Conservation (phyloP, 2,329 filamentous ascomycete species). For the Meredithiella fracta region DNA sequence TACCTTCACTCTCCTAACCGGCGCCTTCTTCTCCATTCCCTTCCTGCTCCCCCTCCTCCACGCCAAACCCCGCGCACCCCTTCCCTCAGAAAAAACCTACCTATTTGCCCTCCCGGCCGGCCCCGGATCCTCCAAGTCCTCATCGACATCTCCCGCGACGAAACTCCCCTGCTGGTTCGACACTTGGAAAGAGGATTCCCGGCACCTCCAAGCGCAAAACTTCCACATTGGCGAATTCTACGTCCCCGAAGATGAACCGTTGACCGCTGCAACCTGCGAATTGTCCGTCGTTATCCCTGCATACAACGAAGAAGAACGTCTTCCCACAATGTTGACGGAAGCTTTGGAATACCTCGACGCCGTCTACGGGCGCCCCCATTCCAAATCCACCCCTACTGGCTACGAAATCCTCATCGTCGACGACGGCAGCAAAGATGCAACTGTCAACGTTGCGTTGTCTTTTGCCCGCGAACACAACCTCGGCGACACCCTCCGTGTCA, state of each 20-base stretch:
- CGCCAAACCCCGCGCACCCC: constrained; percentile 58
- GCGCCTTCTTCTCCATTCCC: constrained; percentile 5
- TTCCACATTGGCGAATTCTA: constrained; percentile 26
- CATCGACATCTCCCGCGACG: constrained; percentile 19
- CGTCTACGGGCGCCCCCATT: constrained; percentile 44
- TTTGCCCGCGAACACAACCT: constrained; percentile 62
- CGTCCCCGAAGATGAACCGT: constrained; percentile 34
- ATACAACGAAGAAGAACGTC: constrained; percentile 79
- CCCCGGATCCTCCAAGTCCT: constrained; percentile 14
- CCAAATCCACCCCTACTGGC: constrained; percentile 27
- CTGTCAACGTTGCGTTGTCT: constrained; percentile 59
- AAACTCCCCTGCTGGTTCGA: constrained; percentile 78
- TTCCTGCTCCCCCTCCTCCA: constrained; percentile 56
- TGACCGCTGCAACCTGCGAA: constrained; percentile 48
- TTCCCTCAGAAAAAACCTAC: constrained; percentile 72
- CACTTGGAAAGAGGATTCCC: constrained; percentile 47
- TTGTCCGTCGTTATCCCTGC: constrained; percentile 88
- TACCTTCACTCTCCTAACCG: not conserved
- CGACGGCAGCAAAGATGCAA: constrained; percentile 74
- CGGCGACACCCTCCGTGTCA: constrained; percentile 65
- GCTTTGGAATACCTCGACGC: constrained; percentile 72
- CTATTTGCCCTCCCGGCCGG: constrained; percentile 55
- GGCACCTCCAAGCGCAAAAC: constrained; percentile 17
- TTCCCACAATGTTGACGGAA: constrained; percentile 75
- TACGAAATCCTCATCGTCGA: constrained; percentile 91